phyloP scores from a whole-genome alignment of 1,284 basidiomycete species.

The Microbotryomycetes sp. region DNA sequence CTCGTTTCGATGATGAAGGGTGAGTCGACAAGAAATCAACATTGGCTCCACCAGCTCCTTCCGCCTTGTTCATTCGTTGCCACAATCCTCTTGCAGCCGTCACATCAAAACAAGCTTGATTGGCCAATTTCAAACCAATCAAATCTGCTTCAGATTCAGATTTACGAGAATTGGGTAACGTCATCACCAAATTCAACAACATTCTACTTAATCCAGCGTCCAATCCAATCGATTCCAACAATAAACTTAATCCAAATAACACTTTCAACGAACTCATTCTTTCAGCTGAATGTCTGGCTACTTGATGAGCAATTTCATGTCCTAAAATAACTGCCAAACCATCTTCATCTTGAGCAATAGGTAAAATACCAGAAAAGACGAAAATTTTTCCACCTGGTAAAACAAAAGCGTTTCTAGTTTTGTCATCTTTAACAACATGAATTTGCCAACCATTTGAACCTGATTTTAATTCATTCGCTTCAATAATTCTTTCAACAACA shows the following conservation, averaged over 20 bases:
- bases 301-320: slow-evolving; percentile 85
- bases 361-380: slow-evolving; percentile 59
- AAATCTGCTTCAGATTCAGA: slow-evolving; percentile 62
- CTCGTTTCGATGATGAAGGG: slow-evolving; percentile 61
- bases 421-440: slow-evolving; percentile 38
- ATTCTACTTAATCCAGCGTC: slow-evolving; percentile 51
- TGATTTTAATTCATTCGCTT: slow-evolving; percentile 52
- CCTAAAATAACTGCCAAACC: slow-evolving; percentile 80
- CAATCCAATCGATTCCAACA: slow-evolving; percentile 56
- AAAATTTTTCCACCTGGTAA: slow-evolving; percentile 61
- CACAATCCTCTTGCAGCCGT: slow-evolving; percentile 55
- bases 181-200: slow-evolving; percentile 54
- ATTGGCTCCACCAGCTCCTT: slow-evolving; percentile 14
- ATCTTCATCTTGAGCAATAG: slow-evolving; percentile 61
- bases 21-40: slow-evolving; percentile 65
- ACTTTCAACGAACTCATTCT: slow-evolving; percentile 45
- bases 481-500: slow-evolving; percentile 66
- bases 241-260: slow-evolving; percentile 49
- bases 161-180: slow-evolving; percentile 73
- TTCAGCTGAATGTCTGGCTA: slow-evolving; percentile 70
- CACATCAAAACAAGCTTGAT: slow-evolving; percentile 71
- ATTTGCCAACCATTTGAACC: slow-evolving; percentile 37
- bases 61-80: slow-evolving; percentile 34
- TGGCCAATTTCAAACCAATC: slow-evolving; percentile 39
- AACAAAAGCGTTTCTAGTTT: slow-evolving; percentile 38